Percentiles rank a stretch among this genome's conserved stretches.
Evolutionary conservation across 495 filamentous ascomycete genomes (phyloP).

Genomic region (Penicillium diatomitis): DNA sequence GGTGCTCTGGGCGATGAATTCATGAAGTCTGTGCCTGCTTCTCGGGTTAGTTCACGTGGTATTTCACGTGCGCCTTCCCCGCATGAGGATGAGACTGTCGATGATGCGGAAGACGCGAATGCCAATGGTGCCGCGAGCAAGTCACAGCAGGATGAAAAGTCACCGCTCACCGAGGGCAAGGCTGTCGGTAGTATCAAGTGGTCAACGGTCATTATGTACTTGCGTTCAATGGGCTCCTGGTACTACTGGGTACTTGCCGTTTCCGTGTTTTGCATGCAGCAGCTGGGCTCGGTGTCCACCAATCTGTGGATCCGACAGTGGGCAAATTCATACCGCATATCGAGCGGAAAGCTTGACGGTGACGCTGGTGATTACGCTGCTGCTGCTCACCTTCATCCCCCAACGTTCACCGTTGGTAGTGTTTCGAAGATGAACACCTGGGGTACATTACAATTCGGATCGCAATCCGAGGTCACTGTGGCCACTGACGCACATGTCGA

Average conservation of each 20-base stretch:
- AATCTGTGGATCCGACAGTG: constrained; percentile 93
- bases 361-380: constrained; percentile 33
- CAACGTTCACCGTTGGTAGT: constrained; percentile 32
- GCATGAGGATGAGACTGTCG: constrained; percentile 18
- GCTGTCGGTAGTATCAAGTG: constrained; percentile 78
- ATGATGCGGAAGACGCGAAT: neutral
- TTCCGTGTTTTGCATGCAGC: constrained; percentile 67
- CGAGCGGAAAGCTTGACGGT: constrained; percentile 12
- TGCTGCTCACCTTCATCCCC: constrained; percentile 29
- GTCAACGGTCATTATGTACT: constrained; percentile 74
- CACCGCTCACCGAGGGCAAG: constrained; percentile 61
- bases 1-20: constrained; percentile 82
- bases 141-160: constrained; percentile 35
- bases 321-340: constrained; percentile 53
- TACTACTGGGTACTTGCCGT: constrained; percentile 80
- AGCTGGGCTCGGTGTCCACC: constrained; percentile 72
- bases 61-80: constrained; percentile 67
- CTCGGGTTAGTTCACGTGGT: constrained; percentile 53
- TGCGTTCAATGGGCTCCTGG: constrained; percentile 85
- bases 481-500: constrained; percentile 50
- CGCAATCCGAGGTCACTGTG: constrained; percentile 7
- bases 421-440: constrained; percentile 28
- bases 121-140: constrained; percentile 27
- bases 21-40: constrained; percentile 60
- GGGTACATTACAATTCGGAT: constrained; percentile 20